These are phyloP conservation scores for Ceratocystis cubensis DNA, from an alignment of 2,329 filamentous ascomycete genomes.

Conservation along the genomic window DNA sequence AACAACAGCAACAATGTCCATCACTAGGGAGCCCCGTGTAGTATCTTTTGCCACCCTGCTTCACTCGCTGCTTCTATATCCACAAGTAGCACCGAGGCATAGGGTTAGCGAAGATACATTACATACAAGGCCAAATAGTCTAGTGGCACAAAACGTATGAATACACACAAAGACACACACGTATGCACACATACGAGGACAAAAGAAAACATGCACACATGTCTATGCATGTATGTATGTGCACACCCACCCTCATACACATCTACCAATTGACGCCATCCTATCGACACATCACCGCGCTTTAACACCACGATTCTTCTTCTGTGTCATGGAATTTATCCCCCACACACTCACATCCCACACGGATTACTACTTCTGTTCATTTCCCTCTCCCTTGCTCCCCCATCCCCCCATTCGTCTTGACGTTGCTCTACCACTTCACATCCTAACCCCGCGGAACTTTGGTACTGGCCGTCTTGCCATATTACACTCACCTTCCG, in stretches of 20 bases:
- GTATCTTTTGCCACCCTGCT: background rate
- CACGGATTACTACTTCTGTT: background rate
- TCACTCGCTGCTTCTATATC: too few relatives aligned
- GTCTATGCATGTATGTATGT: background rate
- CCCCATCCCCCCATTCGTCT: background rate
- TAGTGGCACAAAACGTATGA: background rate
- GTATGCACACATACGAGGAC: background rate
- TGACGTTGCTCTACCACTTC: background rate
- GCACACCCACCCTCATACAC: background rate
- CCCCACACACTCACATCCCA: background rate
- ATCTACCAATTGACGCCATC: background rate
- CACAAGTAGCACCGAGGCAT: background rate
- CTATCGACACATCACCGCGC: background rate
- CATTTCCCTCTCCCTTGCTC: background rate
- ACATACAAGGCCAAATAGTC: background rate
- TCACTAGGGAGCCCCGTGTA: background rate
- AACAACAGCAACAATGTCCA: background rate
- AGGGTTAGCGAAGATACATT: background rate
- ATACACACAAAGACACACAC: background rate
- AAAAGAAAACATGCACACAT: background rate
- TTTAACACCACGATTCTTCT: background rate
- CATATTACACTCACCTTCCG: background rate
- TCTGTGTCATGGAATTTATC: slow-evolving; percentile 9
- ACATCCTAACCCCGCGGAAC: background rate
- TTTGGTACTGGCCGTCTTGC: background rate